Percentiles rank a stretch among this genome's conserved stretches.
Evolutionary conservation across 768 basidiomycete species (phyloP).

Genomic region (Mycena haematopus): DNA sequence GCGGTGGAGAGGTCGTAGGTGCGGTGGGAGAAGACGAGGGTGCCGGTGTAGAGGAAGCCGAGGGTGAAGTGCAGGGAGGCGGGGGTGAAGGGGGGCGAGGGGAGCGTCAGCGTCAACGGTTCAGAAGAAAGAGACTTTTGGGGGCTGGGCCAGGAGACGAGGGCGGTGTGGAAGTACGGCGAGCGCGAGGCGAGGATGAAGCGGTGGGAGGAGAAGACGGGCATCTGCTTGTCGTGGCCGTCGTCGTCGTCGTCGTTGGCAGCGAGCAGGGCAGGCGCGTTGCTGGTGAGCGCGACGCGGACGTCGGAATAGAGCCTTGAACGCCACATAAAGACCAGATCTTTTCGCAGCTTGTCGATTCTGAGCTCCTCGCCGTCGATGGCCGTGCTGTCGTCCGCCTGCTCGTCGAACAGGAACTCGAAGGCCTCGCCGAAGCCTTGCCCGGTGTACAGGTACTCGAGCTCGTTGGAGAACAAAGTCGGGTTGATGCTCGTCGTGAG

Average conservation of each 20-base stretch:
- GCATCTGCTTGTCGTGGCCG: conserved; percentile 59
- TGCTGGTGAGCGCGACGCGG: conserved; percentile 77
- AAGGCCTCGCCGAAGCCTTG: conserved; percentile 88
- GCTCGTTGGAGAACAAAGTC: conserved; percentile 84
- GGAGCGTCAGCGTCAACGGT: conserved; percentile 70
- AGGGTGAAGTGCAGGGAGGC: conserved; percentile 93
- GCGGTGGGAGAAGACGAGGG: conserved; percentile 89
- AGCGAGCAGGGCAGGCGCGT: conserved; percentile 53
- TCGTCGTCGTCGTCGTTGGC: conserved; percentile 61
- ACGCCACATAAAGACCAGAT: conserved; percentile 97
- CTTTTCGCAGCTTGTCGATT: conserved; percentile 88
- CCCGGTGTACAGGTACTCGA: conserved; percentile 95
- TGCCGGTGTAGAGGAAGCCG: conserved; percentile 95
- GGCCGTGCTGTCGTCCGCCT: conserved; percentile 48
- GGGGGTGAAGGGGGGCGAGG: conserved; percentile 93
- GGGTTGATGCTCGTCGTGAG: conserved; percentile 75
- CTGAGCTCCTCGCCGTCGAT: conserved; percentile 56
- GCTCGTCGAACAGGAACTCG: conserved; percentile 83
- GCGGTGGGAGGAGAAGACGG: conserved; percentile 86
- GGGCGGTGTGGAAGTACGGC: conserved; percentile 83
- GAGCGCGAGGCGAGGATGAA: conserved; percentile 92
- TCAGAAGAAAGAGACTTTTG: conserved; percentile 42
- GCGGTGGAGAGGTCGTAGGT: conserved; percentile 93
- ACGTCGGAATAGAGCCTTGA: conserved; percentile 93
- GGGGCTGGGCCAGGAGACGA: conserved; percentile 69